Evolutionary conservation across 2,329 filamentous ascomycete species (phyloP).

Genomic region (Diaporthe citrichinensis): DNA sequence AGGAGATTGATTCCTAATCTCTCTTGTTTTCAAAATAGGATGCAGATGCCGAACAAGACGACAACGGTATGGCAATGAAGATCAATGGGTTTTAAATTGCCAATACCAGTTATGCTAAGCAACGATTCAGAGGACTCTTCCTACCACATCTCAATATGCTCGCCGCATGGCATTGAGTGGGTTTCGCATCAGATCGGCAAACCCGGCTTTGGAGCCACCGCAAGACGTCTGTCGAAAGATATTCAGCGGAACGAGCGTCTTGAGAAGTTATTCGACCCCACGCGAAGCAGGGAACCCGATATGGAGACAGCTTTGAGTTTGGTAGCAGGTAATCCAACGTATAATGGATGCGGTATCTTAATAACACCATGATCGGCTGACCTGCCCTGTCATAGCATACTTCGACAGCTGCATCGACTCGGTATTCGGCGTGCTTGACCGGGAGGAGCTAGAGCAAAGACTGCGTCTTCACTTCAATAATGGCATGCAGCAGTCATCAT

Average conservation of each 20-base stretch:
- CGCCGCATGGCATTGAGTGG: slow-evolving; percentile 13
- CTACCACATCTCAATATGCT: slow-evolving; percentile 34
- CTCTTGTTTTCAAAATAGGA: too few relatives aligned
- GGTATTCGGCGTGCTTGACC: slow-evolving; percentile 3
- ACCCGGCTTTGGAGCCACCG: slow-evolving; percentile 21
- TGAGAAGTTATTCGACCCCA: not conserved
- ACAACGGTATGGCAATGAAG: too few relatives aligned
- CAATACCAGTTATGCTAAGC: too few relatives aligned
- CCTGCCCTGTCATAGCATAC: not conserved
- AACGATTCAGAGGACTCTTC: not conserved
- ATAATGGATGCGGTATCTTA: too few relatives aligned
- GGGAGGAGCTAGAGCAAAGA: not conserved
- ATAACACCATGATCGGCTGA: not conserved
- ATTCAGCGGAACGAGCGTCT: slow-evolving; percentile 16
- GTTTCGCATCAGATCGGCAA: slow-evolving; percentile 33
- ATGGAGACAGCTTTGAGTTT: not conserved
- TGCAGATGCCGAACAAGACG: too few relatives aligned
- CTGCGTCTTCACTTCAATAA: not conserved
- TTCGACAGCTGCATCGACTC: slow-evolving; percentile 13
- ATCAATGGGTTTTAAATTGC: too few relatives aligned
- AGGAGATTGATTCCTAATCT: too few relatives aligned
- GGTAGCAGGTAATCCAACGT: not conserved
- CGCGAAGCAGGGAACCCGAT: not conserved
- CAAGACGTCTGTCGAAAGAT: slow-evolving; percentile 25
- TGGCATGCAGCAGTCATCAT: not conserved